Evolutionary conservation across 148 eudicot genomes (phyloP), one percentile per base, ranked within the genome.

Genomic region (Linanthus parryae): DNA sequence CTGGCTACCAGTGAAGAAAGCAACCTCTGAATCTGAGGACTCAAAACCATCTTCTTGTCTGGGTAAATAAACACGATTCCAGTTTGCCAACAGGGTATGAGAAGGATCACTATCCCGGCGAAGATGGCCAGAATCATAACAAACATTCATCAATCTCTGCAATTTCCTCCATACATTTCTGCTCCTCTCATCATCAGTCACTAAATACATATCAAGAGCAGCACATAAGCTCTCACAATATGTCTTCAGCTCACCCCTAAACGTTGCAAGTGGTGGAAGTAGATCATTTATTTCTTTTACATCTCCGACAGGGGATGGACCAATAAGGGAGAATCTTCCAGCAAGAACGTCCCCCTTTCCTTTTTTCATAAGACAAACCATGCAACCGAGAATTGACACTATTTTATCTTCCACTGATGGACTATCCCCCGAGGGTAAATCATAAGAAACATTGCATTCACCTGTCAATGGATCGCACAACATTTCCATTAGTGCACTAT

Each of bases 171-270:
- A 92, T 44, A 92, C 63, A 63, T 73, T 81, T 44, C 57, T 25
- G 48, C 73, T 77, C 54, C 78, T 70, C 64, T 44, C 60, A 59
- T 87, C 90, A n/a, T 70, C 88, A 35, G 75, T 85, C 13, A 61
- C 66, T 64, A 92, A 70, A 68, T 79, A 81, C 44, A 75, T 81
- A 66, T 81, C 99, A 48, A 92, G 80, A 59, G 96, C 96, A 42
- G 87, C 85, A 54, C 87, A 96, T 66, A 92, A 77, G 70, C 99
- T 92, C 72, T 92, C 96, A 55, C 99, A 92, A 40, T 88, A 87
- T 48, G 96, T 75, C 66, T 92, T 92, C 71, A 92, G 81, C 79
- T 92, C 96, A 44, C 84, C 58, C 61, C 96, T 80, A 48, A 92
- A 92, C 54, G 58, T 49, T 13, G 94, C 94, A 60, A 92, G 94